A percentile compares a stretch with the other conserved stretches of the same genome.
Conservation (phyloP, 306 rosid genomes). For the Nissolia schottii region DNA sequence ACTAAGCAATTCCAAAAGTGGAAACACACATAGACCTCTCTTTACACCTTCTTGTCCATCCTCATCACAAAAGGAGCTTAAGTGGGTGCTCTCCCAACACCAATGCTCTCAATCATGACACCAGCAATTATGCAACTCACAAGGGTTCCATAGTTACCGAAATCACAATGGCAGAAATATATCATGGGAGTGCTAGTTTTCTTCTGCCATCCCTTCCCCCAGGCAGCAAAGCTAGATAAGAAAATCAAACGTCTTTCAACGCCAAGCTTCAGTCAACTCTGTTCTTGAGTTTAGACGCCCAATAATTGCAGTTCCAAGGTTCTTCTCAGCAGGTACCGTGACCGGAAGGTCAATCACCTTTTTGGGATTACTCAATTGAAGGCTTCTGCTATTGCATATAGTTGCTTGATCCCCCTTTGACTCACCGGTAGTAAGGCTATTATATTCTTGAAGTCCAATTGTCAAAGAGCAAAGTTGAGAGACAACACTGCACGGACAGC, state of each 20-base stretch:
- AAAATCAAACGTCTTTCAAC: slow-evolving; percentile 45
- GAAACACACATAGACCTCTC: slow-evolving; percentile 16
- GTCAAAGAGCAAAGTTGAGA: slow-evolving; percentile 59
- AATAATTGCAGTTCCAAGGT: slow-evolving; percentile 49
- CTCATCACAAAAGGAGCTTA: not conserved
- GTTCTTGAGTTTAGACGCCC: slow-evolving; percentile 71
- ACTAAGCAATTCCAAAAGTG: slow-evolving; percentile 29
- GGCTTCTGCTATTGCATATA: slow-evolving; percentile 41
- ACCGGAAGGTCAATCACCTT: slow-evolving; percentile 40
- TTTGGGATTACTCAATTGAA: slow-evolving; percentile 41
- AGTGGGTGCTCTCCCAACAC: not conserved
- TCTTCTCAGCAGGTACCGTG: slow-evolving; percentile 45
- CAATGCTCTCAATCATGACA: slow-evolving; percentile 14
- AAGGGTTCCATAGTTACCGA: slow-evolving; percentile 10
- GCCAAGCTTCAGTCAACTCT: slow-evolving; percentile 90
- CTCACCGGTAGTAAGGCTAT: slow-evolving; percentile 9
- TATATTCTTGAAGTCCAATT: slow-evolving; percentile 42
- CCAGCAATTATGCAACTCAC: slow-evolving; percentile 18
- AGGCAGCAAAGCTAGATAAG: not conserved
- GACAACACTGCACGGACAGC: slow-evolving; percentile 61
- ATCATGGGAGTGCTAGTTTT: not conserved
- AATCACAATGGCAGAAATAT: slow-evolving; percentile 5
- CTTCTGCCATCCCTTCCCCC: not conserved
- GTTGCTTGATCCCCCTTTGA: slow-evolving; percentile 34
- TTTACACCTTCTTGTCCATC: slow-evolving; percentile 23